phyloP scores from a whole-genome alignment of 306 rosid genomes.

The Trifolium fragiferum region DNA sequence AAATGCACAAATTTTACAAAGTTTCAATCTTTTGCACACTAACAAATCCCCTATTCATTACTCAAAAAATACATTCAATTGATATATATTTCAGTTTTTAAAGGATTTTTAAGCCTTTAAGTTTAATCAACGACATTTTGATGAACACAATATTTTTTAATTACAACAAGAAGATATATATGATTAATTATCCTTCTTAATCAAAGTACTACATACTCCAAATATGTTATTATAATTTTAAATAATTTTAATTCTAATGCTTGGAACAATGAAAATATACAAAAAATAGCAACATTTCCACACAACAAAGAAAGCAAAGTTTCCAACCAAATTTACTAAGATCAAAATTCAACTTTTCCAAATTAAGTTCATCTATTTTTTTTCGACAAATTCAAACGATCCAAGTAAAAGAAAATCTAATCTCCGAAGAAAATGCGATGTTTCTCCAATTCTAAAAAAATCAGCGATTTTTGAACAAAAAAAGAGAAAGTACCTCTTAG shows the following conservation, averaged over 20 bases:
- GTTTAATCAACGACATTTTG: no score
- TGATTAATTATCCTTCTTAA: no score
- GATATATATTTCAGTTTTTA: no score
- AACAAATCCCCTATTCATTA: no score
- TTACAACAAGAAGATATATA: no score
- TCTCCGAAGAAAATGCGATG: neutral
- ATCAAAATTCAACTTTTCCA: neutral
- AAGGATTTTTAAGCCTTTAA: no score
- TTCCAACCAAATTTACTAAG: neutral
- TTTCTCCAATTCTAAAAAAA: neutral
- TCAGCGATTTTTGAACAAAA: neutral
- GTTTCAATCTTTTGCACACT: no score
- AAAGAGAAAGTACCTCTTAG: constrained; percentile 52
- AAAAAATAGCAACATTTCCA: constrained; percentile 3
- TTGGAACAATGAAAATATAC: neutral
- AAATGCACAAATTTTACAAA: no score
- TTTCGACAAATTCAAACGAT: neutral
- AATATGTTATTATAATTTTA: no score
- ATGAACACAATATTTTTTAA: no score
- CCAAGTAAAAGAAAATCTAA: neutral
- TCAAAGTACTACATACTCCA: neutral
- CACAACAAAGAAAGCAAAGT: neutral
- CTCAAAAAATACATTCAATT: no score
- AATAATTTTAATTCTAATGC: neutral
- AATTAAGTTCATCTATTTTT: neutral